These are phyloP conservation scores for Fusarium redolens DNA, from an alignment of 2,329 filamentous ascomycete genomes.

Conservation along the genomic window DNA sequence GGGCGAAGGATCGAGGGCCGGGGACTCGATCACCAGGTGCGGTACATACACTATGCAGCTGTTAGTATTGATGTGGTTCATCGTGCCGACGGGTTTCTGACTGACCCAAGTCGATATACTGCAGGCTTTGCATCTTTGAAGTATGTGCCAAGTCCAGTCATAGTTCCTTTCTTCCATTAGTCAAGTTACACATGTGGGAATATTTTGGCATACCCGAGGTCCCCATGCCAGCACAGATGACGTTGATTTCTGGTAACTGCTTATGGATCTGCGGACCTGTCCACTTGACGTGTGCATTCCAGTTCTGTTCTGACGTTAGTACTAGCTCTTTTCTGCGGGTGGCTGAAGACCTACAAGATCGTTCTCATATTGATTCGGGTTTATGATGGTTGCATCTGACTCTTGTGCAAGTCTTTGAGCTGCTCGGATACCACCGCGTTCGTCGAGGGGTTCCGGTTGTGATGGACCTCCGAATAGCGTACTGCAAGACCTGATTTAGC, in stretches of 20 bases:
- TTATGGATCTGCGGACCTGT: slow-evolving; percentile 68
- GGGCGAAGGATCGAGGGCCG: slow-evolving; percentile 65
- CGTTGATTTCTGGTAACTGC: slow-evolving; percentile 66
- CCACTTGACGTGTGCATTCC: slow-evolving; percentile 67
- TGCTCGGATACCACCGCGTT: slow-evolving; percentile 63
- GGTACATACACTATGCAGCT: slow-evolving; percentile 64
- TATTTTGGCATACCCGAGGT: slow-evolving; percentile 59
- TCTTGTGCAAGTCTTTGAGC: slow-evolving; percentile 56
- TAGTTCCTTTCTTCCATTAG: slow-evolving; percentile 47
- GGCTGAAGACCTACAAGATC: slow-evolving; percentile 47
- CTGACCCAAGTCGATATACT: slow-evolving; percentile 52
- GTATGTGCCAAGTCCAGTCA: slow-evolving; percentile 62
- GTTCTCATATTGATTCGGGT: slow-evolving; percentile 69
- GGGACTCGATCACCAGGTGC: slow-evolving; percentile 67
- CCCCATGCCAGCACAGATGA: slow-evolving; percentile 68
- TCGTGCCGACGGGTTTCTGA: fast-evolving
- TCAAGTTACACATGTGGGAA: slow-evolving; percentile 14
- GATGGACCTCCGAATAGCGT: slow-evolving; percentile 69
- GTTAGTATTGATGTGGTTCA: not conserved
- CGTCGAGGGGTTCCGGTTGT: slow-evolving; percentile 65
- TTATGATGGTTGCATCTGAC: slow-evolving; percentile 59
- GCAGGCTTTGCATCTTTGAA: slow-evolving; percentile 63
- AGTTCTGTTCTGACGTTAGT: slow-evolving; percentile 53
- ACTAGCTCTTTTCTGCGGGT: fast-evolving
- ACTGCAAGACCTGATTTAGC: too few relatives aligned